Evolutionary conservation across 2,329 filamentous ascomycete species (phyloP), one percentile per base, ranked within the genome.

Genomic region (Rosellinia necatrix): DNA sequence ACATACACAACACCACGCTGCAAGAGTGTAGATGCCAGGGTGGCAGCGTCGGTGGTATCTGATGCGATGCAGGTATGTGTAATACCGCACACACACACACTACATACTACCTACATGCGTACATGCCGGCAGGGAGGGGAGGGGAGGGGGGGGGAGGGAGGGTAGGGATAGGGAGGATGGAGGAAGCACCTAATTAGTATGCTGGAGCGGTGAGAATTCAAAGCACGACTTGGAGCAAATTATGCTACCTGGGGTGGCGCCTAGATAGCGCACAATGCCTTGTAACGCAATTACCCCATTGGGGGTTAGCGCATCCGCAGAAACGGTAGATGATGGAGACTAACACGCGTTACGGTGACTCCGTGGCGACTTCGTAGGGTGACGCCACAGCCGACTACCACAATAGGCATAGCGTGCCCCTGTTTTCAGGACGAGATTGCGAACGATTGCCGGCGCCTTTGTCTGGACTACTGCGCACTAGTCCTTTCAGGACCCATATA

Each of bases 171-270:
- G n/a, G n/a, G n/a, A n/a, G n/a, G n/a, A n/a, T n/a, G n/a, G n/a
- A n/a, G n/a, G n/a, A n/a, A n/a, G n/a, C n/a, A n/a, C n/a, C n/a
- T n/a, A n/a, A 34, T 34, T 34, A 34, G 30, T 4, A 6, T 34
- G n/a, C 30, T 13, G n/a, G 34, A 52, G 53, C 41, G 53, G 53
- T 56, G 53, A 56, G 53, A 46, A 49, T 38, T 40, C 30, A 44
- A 44, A 30, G 41, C 25, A 19, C 3, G 27, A 32, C 17, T 44
- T 27, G 5, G 25, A n/a, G 19, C 30, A 22, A 35, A 34, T n/a
- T 25, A 46, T 47, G 30, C 19, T 29, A 19, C 22, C 13, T 10
- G 12, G 15, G 4, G 24, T 19, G 30, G 30, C 9, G 4, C 30
- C 30, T 32, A n/a, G 30, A 6, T 5, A n/a, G 30, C 30, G 30